Evolutionary conservation across 495 filamentous ascomycete species (phyloP).

Genomic region (Aspergillus biplanus): DNA sequence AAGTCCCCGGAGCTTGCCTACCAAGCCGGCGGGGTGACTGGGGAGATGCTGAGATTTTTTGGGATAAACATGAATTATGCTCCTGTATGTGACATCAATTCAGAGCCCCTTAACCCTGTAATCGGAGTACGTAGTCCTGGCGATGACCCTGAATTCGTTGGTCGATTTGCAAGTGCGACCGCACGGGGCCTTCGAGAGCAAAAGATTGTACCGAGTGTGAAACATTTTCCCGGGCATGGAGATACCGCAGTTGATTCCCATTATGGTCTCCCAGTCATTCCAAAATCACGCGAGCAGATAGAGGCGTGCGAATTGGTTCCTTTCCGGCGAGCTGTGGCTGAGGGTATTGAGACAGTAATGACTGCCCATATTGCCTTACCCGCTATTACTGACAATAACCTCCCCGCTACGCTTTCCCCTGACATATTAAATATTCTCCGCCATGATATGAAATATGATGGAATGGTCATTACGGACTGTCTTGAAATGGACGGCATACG

Average conservation of each 20-base stretch:
- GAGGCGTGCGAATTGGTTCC: constrained; percentile 47
- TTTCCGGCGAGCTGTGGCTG: constrained; percentile 47
- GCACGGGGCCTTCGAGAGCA: constrained; percentile 42
- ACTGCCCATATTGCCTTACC: constrained; percentile 50
- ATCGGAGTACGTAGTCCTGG: constrained; percentile 48
- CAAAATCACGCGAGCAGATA: constrained; percentile 41
- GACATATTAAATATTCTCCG: constrained; percentile 43
- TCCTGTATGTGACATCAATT: constrained; percentile 49
- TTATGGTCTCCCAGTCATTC: constrained; percentile 45
- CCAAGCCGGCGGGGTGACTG: constrained; percentile 39
- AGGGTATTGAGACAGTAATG: constrained; percentile 47
- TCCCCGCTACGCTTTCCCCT: constrained; percentile 44
- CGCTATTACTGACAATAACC: constrained; percentile 33
- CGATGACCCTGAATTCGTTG: constrained; percentile 45
- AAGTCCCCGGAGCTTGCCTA: constrained; percentile 43
- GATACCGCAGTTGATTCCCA: constrained; percentile 50
- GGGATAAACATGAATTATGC: constrained; percentile 52
- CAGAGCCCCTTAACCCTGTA: constrained; percentile 48
- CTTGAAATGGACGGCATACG: constrained; percentile 54
- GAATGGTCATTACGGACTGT: constrained; percentile 46
- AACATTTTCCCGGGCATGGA: constrained; percentile 51
- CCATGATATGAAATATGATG: constrained; percentile 45
- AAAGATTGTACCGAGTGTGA: constrained; percentile 44
- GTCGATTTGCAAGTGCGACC: constrained; percentile 40
- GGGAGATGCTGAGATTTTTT: constrained; percentile 38